Base-by-base conservation (phyloP, 106 monocot genomes). In the Vanilla planifolia region DNA sequence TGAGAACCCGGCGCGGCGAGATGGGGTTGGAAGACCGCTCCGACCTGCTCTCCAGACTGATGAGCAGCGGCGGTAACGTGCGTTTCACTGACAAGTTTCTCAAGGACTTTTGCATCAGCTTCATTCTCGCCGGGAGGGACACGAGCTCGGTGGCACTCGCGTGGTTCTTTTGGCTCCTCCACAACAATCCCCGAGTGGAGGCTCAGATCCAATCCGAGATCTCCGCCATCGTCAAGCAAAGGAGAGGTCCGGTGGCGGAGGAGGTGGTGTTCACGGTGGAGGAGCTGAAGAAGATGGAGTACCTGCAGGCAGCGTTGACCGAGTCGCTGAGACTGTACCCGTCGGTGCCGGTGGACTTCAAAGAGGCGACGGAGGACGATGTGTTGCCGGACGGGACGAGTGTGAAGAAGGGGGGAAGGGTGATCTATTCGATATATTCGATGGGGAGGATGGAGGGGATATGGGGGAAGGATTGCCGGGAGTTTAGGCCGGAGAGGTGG, bases 91-190 rank as follows among this genome's bases (percentile, higher is more conserved):
- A 89, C 43, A 77, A 84, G 42, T 77, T 84, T 37, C 79, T 95
- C 13, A 86, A 83, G 56, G 95, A 95, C 52, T 89, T 95, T 63
- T 86, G 89, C 76, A 89, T 96, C 46, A 96, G 90, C 61, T 91
- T 96, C 65, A 84, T 96, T 3, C 71, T 96, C 6, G 90, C 96
- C 0, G 96, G 96, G 4, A 62, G 96, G 0, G 96, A 96, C 81
- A 96, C 96, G 7, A 96, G 90, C 73, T 90, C 96, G 3, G 81
- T 90, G 2, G 90, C 86, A 6, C 81, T 96, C 23, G 58, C 79
- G 0, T 96, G 96, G 96, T 96, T 96, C 71, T 84, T 96, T 68
- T 96, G 90, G 87, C 77, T 96, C 6, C 65, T 96, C n/a, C 55
- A 76, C 32, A 34, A 16, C 0, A 74, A 91, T 53, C 96, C 78